Evolutionary conservation across 2,329 filamentous ascomycete species (phyloP).

Genomic region (Cadophora gregata): DNA sequence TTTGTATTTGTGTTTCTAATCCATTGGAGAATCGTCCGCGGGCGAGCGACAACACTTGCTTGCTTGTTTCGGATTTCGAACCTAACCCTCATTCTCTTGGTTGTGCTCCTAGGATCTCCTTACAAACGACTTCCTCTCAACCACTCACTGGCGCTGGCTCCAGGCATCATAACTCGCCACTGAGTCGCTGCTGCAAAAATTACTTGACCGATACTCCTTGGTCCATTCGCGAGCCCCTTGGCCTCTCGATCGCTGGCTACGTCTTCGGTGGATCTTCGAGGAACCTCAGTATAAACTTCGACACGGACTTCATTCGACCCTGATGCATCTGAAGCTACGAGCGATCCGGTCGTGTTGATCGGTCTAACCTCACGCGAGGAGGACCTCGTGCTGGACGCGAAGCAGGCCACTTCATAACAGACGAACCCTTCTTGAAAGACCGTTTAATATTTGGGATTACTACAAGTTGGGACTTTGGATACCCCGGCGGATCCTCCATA

Average conservation of each 20-base stretch:
- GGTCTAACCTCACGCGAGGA: slow-evolving; percentile 27
- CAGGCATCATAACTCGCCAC: slow-evolving; percentile 5
- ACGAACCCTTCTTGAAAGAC: slow-evolving; percentile 5
- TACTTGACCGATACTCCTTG: slow-evolving; percentile 21
- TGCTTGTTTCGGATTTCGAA: slow-evolving; percentile 37
- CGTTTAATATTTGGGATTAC: slow-evolving; percentile 23
- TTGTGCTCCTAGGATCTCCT: slow-evolving; percentile 29
- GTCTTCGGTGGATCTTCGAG: slow-evolving; percentile 17
- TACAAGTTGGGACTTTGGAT: slow-evolving; percentile 24
- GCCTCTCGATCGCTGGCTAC: slow-evolving; percentile 31
- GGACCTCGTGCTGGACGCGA: slow-evolving; percentile 33
- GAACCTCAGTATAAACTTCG: slow-evolving; percentile 17
- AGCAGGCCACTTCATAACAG: slow-evolving; percentile 32
- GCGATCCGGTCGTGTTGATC: slow-evolving; percentile 39
- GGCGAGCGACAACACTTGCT: slow-evolving; percentile 8
- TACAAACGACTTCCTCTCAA: slow-evolving; percentile 17
- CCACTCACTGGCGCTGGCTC: slow-evolving; percentile 9
- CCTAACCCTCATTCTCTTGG: slow-evolving; percentile 38
- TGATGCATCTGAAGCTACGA: slow-evolving; percentile 37
- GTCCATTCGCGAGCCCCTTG: slow-evolving; percentile 26
- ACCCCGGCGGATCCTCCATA: slow-evolving; percentile 22
- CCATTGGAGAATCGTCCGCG: background rate
- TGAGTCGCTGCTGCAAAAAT: slow-evolving; percentile 13
- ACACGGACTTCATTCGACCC: slow-evolving; percentile 32
- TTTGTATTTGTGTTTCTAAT: slow-evolving; percentile 16